Conservation (phyloP, 2,329 filamentous ascomycete species). For the Lizonia empirigonia region DNA sequence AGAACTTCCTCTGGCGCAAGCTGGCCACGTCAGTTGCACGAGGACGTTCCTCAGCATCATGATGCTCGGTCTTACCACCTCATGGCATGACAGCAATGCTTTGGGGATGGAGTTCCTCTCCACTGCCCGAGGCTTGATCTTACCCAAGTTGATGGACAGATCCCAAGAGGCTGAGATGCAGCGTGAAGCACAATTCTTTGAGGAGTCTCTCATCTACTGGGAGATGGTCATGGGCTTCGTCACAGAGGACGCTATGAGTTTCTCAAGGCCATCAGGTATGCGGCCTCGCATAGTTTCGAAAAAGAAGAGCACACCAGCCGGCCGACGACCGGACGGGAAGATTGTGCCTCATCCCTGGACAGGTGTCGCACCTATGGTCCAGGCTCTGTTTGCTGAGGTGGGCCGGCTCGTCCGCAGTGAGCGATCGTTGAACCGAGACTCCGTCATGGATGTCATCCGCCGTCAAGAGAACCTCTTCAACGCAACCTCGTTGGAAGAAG, state of each 20-base stretch:
- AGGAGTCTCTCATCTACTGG: constrained; percentile 63
- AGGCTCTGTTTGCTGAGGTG: constrained; percentile 54
- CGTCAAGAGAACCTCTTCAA: constrained; percentile 46
- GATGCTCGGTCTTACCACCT: constrained; percentile 64
- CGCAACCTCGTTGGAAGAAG: constrained; percentile 53
- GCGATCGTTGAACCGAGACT: constrained; percentile 37
- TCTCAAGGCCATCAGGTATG: constrained; percentile 36
- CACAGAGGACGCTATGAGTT: constrained; percentile 50
- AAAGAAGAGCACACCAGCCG: constrained; percentile 27
- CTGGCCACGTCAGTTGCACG: constrained; percentile 49
- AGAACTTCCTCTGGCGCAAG: constrained; percentile 54
- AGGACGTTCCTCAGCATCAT: constrained; percentile 63
- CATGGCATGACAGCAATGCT: constrained; percentile 64
- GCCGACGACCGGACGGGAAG: constrained; percentile 42
- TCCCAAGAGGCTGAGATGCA: constrained; percentile 41
- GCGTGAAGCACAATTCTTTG: constrained; percentile 57
- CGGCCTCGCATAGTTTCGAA: constrained; percentile 29
- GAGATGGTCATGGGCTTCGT: constrained; percentile 65
- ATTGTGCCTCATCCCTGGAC: constrained; percentile 57
- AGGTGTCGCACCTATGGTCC: constrained; percentile 53
- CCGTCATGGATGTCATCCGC: constrained; percentile 37
- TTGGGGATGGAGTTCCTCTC: constrained; percentile 61
- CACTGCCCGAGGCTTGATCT: constrained; percentile 52
- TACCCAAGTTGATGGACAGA: constrained; percentile 51
- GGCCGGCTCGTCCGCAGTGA: constrained; percentile 52